Percentiles rank a stretch among this genome's conserved stretches.
phyloP scores from a whole-genome alignment of 352 stramenopile genomes.

The Salisapilia sapeloensis region DNA sequence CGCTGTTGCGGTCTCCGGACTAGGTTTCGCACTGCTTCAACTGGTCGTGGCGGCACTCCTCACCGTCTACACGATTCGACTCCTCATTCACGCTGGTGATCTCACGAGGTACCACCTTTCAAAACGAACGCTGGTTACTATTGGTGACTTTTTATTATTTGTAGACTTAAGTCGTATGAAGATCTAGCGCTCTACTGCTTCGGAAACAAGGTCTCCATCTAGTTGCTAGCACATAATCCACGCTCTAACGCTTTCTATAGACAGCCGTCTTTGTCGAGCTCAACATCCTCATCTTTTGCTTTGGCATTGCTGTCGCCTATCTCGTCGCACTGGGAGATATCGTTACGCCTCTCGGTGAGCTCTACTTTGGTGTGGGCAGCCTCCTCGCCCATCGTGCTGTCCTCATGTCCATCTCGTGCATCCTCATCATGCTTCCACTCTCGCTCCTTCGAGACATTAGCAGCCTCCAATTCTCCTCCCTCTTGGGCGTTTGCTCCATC shows the following conservation, averaged over 20 bases:
- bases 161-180: constrained; percentile 73
- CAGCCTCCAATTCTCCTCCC: constrained; percentile 73
- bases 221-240: no score
- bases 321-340: constrained; percentile 73
- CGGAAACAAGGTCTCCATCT: constrained; percentile 60
- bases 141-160: not conserved
- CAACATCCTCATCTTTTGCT: constrained; percentile 78
- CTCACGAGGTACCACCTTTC: constrained; percentile 49
- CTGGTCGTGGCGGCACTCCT: constrained; percentile 45
- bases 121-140: constrained; percentile 1
- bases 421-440: constrained; percentile 63
- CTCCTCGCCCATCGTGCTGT: constrained; percentile 53
- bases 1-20: constrained; percentile 56
- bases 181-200: constrained; percentile 74
- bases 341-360: constrained; percentile 49
- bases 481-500: constrained; percentile 68
- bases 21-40: constrained; percentile 59
- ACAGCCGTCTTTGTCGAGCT: constrained; percentile 72
- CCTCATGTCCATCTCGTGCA: constrained; percentile 65
- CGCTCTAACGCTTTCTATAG: constrained; percentile 5
- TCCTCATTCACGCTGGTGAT: constrained; percentile 62
- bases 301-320: constrained; percentile 72
- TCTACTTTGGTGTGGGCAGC: constrained; percentile 44
- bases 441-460: constrained; percentile 74
- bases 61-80: constrained; percentile 69